Percentiles rank a stretch among this genome's conserved stretches.
These are phyloP conservation scores for Pterulicium gracile DNA, from an alignment of 1,284 basidiomycete species.

Conservation along the genomic window DNA sequence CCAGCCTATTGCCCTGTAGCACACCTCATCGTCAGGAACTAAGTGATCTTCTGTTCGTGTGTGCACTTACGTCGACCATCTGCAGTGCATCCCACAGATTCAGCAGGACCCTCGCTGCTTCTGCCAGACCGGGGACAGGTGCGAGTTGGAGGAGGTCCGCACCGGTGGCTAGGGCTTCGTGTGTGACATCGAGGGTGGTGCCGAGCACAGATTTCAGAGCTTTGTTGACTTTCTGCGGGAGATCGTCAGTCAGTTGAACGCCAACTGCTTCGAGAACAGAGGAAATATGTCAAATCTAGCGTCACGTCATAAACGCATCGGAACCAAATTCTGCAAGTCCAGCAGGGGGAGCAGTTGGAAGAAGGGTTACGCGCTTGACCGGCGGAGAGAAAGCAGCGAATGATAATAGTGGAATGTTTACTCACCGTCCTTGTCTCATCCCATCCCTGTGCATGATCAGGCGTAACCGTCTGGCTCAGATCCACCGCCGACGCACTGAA, in stretches of 20 bases:
- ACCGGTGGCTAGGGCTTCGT: constrained; percentile 13
- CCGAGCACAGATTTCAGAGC: neutral
- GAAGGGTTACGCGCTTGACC: no score
- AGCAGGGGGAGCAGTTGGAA: neutral
- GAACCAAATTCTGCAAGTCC: neutral
- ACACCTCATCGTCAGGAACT: neutral
- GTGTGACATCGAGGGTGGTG: neutral
- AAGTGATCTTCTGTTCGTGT: no score
- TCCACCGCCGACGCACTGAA: neutral
- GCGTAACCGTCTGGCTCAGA: neutral
- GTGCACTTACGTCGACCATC: constrained; percentile 50
- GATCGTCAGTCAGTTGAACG: no score
- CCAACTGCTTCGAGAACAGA: no score
- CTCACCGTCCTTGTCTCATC: neutral
- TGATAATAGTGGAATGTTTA: neutral
- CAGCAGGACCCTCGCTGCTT: constrained; percentile 40
- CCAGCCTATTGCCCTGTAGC: constrained; percentile 41
- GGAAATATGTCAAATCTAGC: no score
- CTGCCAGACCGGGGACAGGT: constrained; percentile 44
- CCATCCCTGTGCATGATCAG: neutral
- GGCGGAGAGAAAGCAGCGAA: neutral
- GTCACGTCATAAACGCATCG: no score
- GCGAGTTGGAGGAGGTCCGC: constrained; percentile 41
- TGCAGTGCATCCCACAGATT: constrained; percentile 53
- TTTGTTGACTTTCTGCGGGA: neutral